Conservation (phyloP, 106 monocot genomes). For the Acanthochlamys bracteata region DNA sequence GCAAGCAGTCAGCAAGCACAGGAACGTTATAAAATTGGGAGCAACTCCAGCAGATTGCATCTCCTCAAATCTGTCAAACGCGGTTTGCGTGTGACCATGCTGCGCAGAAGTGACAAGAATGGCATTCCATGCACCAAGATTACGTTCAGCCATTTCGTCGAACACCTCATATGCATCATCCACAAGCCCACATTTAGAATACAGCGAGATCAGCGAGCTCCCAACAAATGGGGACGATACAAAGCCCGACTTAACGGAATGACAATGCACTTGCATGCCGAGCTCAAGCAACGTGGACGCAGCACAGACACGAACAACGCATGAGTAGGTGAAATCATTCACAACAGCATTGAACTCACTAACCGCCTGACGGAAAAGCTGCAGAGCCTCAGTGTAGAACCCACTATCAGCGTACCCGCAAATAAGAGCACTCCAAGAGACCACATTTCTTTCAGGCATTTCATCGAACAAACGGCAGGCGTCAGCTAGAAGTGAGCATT, state of each 20-base stretch:
- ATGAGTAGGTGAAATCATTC: slow-evolving; percentile 63
- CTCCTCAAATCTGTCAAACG: slow-evolving; percentile 23
- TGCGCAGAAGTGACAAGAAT: slow-evolving; percentile 54
- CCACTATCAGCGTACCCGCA: slow-evolving; percentile 45
- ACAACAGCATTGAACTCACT: slow-evolving; percentile 2
- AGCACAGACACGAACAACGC: slow-evolving; percentile 39
- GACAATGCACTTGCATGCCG: slow-evolving; percentile 42
- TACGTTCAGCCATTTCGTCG: slow-evolving; percentile 34
- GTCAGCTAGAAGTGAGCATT: slow-evolving; percentile 23
- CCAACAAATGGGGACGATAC: slow-evolving; percentile 54
- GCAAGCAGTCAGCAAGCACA: slow-evolving; percentile 60
- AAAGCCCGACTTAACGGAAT: slow-evolving; percentile 38
- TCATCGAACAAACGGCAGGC: slow-evolving; percentile 45
- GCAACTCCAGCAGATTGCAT: slow-evolving; percentile 23
- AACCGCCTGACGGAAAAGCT: slow-evolving; percentile 37
- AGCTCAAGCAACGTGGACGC: slow-evolving; percentile 42
- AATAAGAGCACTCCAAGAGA: slow-evolving; percentile 66
- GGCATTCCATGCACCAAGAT: slow-evolving; percentile 64
- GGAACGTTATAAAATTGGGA: slow-evolving; percentile 76
- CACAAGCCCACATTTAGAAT: slow-evolving; percentile 61
- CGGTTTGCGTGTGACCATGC: slow-evolving; percentile 42
- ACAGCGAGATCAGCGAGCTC: slow-evolving; percentile 47
- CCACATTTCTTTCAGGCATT: slow-evolving; percentile 56
- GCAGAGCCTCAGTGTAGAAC: slow-evolving; percentile 17
- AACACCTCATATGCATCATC: slow-evolving; percentile 48